Conservation (phyloP, 192 early-diverging fungal genomes). For the Coemansia sp. region DNA sequence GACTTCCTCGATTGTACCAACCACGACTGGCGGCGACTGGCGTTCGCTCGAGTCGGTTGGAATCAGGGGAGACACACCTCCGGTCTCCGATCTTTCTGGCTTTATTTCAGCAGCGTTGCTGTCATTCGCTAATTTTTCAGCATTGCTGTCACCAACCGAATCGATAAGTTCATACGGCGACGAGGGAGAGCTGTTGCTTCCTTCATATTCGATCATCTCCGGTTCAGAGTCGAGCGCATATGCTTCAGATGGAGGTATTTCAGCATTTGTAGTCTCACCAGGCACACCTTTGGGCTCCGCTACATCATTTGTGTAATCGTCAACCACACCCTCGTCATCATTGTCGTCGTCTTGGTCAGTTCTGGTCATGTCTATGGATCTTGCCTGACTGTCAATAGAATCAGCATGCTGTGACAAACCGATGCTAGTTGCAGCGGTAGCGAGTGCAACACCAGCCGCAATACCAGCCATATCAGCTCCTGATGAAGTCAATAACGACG, state of each 20-base stretch:
- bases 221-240: conserved; percentile 14
- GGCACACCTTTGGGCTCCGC: not conserved
- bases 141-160: not conserved
- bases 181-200: conserved; percentile 10
- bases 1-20: conserved; percentile 34
- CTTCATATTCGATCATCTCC: conserved; percentile 14
- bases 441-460: conserved; percentile 2
- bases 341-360: too few species aligned
- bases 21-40: conserved; percentile 30
- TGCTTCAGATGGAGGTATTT: not conserved
- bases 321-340: conserved; percentile 2
- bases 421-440: not conserved
- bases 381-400: not conserved
- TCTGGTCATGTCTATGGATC: not conserved
- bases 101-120: not conserved
- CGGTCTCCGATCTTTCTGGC: not conserved
- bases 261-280: not conserved
- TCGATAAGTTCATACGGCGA: conserved; percentile 28
- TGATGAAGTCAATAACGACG: not conserved
- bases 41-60: conserved; percentile 15
- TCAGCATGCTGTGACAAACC: not conserved
- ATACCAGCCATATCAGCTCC: not conserved
- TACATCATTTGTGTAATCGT: not conserved
- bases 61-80: conserved; percentile 7
- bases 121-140: not conserved